A percentile compares a stretch with the other conserved stretches of the same genome.
These are phyloP conservation scores for Emergomyces pasteurianus DNA, from an alignment of 2,329 filamentous ascomycete species.

Conservation along the genomic window DNA sequence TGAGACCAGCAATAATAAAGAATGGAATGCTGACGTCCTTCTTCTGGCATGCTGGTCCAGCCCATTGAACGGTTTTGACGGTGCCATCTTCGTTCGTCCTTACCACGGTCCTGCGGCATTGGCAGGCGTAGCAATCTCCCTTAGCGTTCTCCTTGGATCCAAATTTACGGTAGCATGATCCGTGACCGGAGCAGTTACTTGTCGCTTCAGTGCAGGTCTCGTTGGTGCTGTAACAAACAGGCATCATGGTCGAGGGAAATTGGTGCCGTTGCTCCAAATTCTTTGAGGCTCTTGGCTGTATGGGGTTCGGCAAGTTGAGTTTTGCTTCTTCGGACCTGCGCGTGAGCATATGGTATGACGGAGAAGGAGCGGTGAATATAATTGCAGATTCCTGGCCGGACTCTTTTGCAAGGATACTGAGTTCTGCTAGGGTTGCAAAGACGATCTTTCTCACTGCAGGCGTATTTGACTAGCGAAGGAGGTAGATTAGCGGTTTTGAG, in stretches of 20 bases:
- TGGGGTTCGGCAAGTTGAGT: conserved; percentile 13
- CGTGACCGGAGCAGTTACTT: conserved; percentile 70
- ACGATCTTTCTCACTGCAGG: neutral
- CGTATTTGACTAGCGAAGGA: conserved; percentile 13
- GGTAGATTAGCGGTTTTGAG: conserved; percentile 28
- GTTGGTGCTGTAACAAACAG: conserved; percentile 61
- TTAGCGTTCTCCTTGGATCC: conserved; percentile 25
- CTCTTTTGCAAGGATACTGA: conserved; percentile 37
- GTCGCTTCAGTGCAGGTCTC: conserved; percentile 59
- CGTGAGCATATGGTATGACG: conserved; percentile 7
- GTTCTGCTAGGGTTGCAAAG: conserved; percentile 20
- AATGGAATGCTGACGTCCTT: conserved; percentile 79
- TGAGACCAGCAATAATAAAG: conserved; percentile 71
- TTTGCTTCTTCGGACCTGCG: conserved; percentile 3
- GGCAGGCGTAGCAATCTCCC: conserved; percentile 63
- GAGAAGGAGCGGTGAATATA: conserved; percentile 40
- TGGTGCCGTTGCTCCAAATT: conserved; percentile 18
- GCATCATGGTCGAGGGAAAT: conserved; percentile 43
- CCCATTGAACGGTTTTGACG: conserved; percentile 62
- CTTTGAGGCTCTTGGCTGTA: conserved; percentile 26
- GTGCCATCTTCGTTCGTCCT: conserved; percentile 35
- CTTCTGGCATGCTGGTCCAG: conserved; percentile 79
- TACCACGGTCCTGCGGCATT: conserved; percentile 51
- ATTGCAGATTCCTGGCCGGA: conserved; percentile 47
- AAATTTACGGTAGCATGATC: conserved; percentile 60